These are phyloP conservation scores for Metarhizium humberi DNA, from an alignment of 2,329 filamentous ascomycete species.

Conservation along the genomic window DNA sequence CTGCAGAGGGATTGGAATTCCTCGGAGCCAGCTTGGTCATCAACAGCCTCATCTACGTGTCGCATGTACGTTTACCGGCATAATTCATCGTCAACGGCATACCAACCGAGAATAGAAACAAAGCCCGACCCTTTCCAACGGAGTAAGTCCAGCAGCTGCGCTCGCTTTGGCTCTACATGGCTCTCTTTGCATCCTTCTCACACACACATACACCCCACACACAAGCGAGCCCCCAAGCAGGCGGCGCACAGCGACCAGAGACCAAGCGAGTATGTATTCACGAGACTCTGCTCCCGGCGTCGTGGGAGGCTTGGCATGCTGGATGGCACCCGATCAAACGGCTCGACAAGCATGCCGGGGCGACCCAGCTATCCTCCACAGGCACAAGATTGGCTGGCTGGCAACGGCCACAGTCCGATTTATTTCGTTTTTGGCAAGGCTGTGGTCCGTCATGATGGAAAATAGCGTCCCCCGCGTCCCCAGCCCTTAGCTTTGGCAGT, in stretches of 20 bases:
- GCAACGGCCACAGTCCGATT: not conserved
- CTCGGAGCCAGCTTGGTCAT: not conserved
- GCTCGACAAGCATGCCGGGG: not conserved
- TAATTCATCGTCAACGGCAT: not conserved
- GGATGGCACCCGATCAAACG: not conserved
- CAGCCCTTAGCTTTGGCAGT: too few species aligned
- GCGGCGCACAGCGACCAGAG: constrained; percentile 1
- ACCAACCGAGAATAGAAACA: constrained; percentile 1
- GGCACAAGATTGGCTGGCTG: not conserved
- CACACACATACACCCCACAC: not conserved
- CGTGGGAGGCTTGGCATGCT: too few species aligned
- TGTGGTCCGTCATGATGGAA: not conserved
- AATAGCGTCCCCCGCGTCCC: too few species aligned
- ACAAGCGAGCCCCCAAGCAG: not conserved
- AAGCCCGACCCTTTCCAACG: not conserved
- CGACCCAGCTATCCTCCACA: not conserved
- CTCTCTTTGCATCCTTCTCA: not conserved
- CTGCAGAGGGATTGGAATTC: not conserved
- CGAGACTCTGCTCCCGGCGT: not conserved
- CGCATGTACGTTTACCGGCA: too few species aligned
- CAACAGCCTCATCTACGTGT: not conserved
- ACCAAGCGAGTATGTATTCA: not conserved
- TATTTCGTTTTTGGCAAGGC: not conserved
- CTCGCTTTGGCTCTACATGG: not conserved
- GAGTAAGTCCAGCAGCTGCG: not conserved